These are phyloP conservation scores for Shiraia sp. DNA, from an alignment of 2,329 filamentous ascomycete genomes.

Conservation along the genomic window DNA sequence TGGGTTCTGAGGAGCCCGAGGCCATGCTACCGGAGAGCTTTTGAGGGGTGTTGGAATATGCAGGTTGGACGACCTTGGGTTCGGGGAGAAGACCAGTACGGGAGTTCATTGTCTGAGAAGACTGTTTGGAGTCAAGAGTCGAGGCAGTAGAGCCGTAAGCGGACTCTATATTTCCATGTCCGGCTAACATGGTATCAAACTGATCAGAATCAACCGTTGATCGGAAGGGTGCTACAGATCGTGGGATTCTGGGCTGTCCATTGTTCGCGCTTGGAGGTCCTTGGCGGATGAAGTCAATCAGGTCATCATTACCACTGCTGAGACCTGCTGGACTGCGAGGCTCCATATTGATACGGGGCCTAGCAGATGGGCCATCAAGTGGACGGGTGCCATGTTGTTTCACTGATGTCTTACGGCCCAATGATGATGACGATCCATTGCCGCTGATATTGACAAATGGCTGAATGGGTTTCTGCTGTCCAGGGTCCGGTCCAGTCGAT, in stretches of 20 bases:
- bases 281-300: constrained; percentile 94
- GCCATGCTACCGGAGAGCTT: constrained; percentile 40
- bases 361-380: constrained; percentile 29
- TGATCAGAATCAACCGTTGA: constrained; percentile 87
- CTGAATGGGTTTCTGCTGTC: constrained; percentile 36
- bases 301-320: constrained; percentile 72
- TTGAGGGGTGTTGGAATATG: constrained; percentile 41
- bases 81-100: constrained; percentile 66
- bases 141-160: constrained; percentile 41
- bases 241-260: constrained; percentile 73
- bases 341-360: constrained; percentile 41
- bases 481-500: constrained; percentile 67
- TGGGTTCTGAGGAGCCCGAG: constrained; percentile 44
- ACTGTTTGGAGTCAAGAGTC: constrained; percentile 45
- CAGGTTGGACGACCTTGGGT: constrained; percentile 38
- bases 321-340: constrained; percentile 71
- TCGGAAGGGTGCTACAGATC: constrained; percentile 82
- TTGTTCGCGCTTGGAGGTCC: constrained; percentile 68
- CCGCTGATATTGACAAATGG: constrained; percentile 37
- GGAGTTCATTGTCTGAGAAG: constrained; percentile 70
- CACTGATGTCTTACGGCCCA: constrained; percentile 34
- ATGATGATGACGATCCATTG: constrained; percentile 25
- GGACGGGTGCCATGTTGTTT: constrained; percentile 18
- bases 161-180: constrained; percentile 37
- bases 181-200: constrained; percentile 51